phyloP scores from a whole-genome alignment of 306 rosid species.

The Ziziphus jujuba region DNA sequence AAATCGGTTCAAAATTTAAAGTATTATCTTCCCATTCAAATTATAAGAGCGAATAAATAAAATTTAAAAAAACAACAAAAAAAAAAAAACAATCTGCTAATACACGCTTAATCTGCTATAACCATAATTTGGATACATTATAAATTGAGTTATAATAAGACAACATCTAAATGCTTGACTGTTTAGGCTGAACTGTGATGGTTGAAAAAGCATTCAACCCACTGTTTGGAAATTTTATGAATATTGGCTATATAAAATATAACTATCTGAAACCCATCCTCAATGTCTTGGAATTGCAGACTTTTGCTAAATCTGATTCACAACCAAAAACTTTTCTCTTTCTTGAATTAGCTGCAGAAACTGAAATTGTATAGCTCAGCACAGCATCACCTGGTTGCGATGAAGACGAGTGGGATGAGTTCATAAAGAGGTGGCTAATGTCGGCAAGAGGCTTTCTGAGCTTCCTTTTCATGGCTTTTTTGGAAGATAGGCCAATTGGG shows the following conservation, averaged over 20 bases:
- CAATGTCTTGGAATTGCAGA: slow-evolving; percentile 4
- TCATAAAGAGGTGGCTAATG: slow-evolving; percentile 20
- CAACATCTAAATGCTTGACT: no score
- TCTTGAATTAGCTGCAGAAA: neutral
- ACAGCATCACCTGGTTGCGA: neutral
- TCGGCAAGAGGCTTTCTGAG: slow-evolving; percentile 36
- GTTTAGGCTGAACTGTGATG: no score
- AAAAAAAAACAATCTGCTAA: no score
- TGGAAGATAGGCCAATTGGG: slow-evolving; percentile 8
- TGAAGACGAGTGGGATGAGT: neutral
- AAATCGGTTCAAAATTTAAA: no score
- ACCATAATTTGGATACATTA: no score
- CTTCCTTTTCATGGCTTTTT: slow-evolving; percentile 14
- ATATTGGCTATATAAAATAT: neutral
- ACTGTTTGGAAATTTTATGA: neutral
- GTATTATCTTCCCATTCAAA: no score
- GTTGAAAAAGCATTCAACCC: neutral
- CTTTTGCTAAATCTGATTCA: neutral
- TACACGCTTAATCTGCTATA: no score
- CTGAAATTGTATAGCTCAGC: neutral
- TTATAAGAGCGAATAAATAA: no score
- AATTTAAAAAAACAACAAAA: no score
- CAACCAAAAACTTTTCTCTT: slow-evolving; percentile 8
- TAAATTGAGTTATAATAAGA: no score
- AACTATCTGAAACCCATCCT: slow-evolving; percentile 49